Evolutionary conservation across 2,329 filamentous ascomycete species (phyloP).

Genomic region (Phaeosphaeriaceae sp.): DNA sequence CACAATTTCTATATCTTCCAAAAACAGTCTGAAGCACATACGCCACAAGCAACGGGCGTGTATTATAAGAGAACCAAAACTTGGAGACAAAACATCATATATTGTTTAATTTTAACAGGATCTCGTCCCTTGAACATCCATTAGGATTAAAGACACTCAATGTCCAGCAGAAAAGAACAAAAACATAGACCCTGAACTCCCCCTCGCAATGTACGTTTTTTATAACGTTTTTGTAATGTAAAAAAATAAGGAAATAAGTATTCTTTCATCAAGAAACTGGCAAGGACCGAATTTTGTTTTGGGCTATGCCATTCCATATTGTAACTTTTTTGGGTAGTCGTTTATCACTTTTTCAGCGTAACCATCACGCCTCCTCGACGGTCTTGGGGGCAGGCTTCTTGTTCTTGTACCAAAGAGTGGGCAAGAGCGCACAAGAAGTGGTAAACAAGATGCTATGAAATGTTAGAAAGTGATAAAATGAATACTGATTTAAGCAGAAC

Average conservation of each 20-base stretch:
- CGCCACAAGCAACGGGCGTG: too few species aligned
- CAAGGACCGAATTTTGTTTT: slow-evolving; percentile 25
- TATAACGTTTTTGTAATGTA: slow-evolving; percentile 11
- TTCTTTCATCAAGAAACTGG: slow-evolving; percentile 8
- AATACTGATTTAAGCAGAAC: slow-evolving; percentile 30
- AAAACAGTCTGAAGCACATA: too few species aligned
- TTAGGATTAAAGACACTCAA: slow-evolving; percentile 47
- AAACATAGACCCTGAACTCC: slow-evolving; percentile 26
- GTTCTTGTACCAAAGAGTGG: slow-evolving; percentile 58
- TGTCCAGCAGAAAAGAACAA: slow-evolving; percentile 24
- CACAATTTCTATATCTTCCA: too few species aligned
- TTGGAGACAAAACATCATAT: too few species aligned
- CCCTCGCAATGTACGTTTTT: slow-evolving; percentile 26
- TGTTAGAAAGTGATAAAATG: slow-evolving; percentile 12
- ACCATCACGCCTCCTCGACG: slow-evolving; percentile 37
- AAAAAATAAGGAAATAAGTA: too few species aligned
- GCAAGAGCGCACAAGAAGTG: slow-evolving; percentile 53
- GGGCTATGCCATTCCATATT: too few species aligned
- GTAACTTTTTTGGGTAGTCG: too few species aligned
- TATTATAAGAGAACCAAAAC: too few species aligned
- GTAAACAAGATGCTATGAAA: slow-evolving; percentile 53
- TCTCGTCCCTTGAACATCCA: slow-evolving; percentile 12
- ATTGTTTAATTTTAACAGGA: slow-evolving; percentile 3
- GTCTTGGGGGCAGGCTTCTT: slow-evolving; percentile 51
- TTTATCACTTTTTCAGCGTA: neutral